These are phyloP conservation scores for Magnaporthiopsis incrustans DNA, from an alignment of 2,329 filamentous ascomycete species.

Conservation along the genomic window DNA sequence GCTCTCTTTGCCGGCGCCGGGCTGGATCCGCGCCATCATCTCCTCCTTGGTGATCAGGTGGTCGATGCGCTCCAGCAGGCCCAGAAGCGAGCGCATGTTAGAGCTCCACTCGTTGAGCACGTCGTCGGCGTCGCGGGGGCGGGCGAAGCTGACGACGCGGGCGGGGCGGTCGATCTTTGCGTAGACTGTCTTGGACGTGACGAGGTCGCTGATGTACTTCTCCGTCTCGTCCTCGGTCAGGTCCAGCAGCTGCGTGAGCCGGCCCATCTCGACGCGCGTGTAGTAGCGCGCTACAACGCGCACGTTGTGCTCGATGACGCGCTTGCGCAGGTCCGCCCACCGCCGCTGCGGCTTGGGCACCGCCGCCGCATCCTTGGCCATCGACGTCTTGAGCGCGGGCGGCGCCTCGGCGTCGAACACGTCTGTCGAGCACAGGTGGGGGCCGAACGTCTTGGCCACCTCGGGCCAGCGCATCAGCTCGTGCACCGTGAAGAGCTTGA, in stretches of 20 bases:
- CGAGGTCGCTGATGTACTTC: constrained; percentile 96
- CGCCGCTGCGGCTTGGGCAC: constrained; percentile 63
- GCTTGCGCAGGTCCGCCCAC: constrained; percentile 94
- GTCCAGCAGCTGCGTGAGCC: constrained; percentile 84
- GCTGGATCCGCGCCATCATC: constrained; percentile 98
- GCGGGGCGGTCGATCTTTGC: constrained; percentile 96
- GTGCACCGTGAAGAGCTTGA: constrained; percentile 90
- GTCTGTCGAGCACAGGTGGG: constrained; percentile 80
- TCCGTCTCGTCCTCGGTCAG: constrained; percentile 93
- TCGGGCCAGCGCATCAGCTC: constrained; percentile 99
- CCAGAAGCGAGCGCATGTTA: constrained; percentile 69
- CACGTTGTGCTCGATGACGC: constrained; percentile 98
- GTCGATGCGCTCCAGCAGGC: constrained; percentile 78
- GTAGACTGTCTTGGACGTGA: constrained; percentile 95
- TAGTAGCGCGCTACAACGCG: constrained; percentile 98
- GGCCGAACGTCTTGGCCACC: constrained; percentile 80
- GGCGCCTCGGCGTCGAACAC: constrained; percentile 63
- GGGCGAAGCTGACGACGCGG: constrained; percentile 85
- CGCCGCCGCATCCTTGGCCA: constrained; percentile 45
- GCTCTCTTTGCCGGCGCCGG: constrained; percentile 30
- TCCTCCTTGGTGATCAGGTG: constrained; percentile 99
- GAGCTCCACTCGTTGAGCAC: constrained; percentile 97
- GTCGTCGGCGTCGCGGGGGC: constrained; percentile 90
- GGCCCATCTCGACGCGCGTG: constrained; percentile 88
- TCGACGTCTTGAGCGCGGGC: neutral